Base-by-base conservation (phyloP, 1,139 yeast genomes). In the Hyphopichia buzzinii region DNA sequence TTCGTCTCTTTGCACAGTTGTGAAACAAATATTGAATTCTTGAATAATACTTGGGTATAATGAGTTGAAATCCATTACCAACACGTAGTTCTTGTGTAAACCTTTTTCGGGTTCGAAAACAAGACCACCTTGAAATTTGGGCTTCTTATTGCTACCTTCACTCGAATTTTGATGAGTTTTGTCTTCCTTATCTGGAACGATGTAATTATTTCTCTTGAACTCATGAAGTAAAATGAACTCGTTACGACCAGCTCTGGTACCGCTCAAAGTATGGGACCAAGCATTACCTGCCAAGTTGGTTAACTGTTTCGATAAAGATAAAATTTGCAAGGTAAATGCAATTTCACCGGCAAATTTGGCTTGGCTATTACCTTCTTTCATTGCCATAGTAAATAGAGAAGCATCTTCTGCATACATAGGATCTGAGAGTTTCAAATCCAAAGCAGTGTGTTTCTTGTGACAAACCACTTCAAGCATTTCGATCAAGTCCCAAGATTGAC, bases 61-160 rank as follows among this genome's bases (percentile, higher is more conserved):
- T 32, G 97, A 88, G 64, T 94, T 94, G 81, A 92, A 94, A 64
- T 94, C 99, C 97, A 94, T 90, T 21, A 94, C 98, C 48, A 92
- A 64, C 8, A 89, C 79, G 54, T 84, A 86, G 47, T 88, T 85
- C 54, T 88, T 89, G 57, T 92, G 96, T 33, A 94, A 69, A 1
- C 99, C 98, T 56, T 84, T 87, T 53, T 86, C 97, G 0, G 99
- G 99, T 46, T 92, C 98, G 60, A 94, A 87, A 30, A 94, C 99
- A 49, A 88, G 75, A 56, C 99, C 97, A 71, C 99, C 99, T 59
- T 87, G 90, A 59, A 70, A 94, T 57, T 89, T 89, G 15, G 95
- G 83, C 55, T 86, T 87, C 50, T 80, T 81, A 55, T 80, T 82
- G 5, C 81, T 74, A 21, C 72, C 81, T 19, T 68, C 78, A 30